These are phyloP conservation scores for Cladophialophora exuberans DNA, from an alignment of 2,329 filamentous ascomycete species.

Conservation along the genomic window DNA sequence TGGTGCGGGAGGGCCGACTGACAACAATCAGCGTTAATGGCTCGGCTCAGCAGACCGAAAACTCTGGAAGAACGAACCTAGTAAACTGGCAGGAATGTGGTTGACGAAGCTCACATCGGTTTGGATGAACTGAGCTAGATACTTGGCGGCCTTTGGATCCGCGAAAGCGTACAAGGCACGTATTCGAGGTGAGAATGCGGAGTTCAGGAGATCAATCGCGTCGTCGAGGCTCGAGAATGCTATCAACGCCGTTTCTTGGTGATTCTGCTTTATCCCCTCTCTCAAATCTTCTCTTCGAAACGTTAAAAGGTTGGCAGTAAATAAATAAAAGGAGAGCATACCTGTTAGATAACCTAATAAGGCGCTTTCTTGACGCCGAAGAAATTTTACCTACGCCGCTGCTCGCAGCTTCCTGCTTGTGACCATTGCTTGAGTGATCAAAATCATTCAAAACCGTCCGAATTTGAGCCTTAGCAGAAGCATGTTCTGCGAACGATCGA, in stretches of 20 bases:
- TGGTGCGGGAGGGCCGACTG: conserved; percentile 14
- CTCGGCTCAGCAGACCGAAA: background rate
- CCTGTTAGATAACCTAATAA: background rate
- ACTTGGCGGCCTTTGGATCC: conserved; percentile 56
- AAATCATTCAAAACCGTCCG: background rate
- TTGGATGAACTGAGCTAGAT: conserved; percentile 60
- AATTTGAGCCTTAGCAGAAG: background rate
- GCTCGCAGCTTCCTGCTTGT: background rate
- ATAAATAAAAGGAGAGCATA: background rate
- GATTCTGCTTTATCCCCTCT: background rate
- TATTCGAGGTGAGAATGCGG: conserved; percentile 34
- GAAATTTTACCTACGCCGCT: background rate
- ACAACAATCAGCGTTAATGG: background rate
- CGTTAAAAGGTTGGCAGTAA: background rate
- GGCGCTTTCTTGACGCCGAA: conserved; percentile 24
- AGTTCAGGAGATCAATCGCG: conserved; percentile 53
- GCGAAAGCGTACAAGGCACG: conserved; percentile 59
- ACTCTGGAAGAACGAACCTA: conserved; percentile 42
- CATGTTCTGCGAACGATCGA: background rate
- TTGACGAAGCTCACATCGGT: conserved; percentile 58
- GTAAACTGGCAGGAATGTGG: conserved; percentile 58
- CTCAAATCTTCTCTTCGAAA: background rate
- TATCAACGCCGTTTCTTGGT: conserved; percentile 38
- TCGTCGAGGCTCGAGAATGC: conserved; percentile 56
- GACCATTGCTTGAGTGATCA: background rate